Base-by-base conservation (phyloP, 768 basidiomycete genomes). In the Lentinula raphanica region DNA sequence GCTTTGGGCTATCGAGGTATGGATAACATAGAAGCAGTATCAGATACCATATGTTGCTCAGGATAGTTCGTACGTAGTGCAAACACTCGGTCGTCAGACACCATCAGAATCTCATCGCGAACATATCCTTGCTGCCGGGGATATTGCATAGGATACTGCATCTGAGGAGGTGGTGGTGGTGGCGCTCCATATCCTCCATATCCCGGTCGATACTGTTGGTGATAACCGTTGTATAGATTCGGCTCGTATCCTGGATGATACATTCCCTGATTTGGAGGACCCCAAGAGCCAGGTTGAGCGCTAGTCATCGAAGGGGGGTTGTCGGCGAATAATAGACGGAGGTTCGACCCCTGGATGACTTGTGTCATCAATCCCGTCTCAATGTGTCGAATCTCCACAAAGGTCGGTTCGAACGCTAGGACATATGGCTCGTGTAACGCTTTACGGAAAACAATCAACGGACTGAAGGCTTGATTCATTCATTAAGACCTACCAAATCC, bases 371-470 rank as follows among this genome's bases (percentile, higher is more conserved):
- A 74, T 11, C 97, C 94, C 1, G 89, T 94, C 67, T 96, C 93
- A 57, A 99, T 93, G 68, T 98, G 91, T 29, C 94, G 87, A 49
- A 99, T 88, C 72, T 99, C 97, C 65, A 98, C 89, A 68, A 99
- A 99, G 0, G 89, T 88, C 5, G 94, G 89, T 68, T 98, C 97
- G 68, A 99, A 95, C 0, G 96, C 97, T 50, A 99, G 78, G 27
- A 98, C 92, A 70, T 94, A 99, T 1, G 97, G 96, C 73, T 94
- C 95, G 67, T 94, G 92, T 12, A 98, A 82, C 1, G 96, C 96
- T 98, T 67, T 17, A 59, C n/a, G n/a, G n/a, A 51, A 23, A 6
- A n/a, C 1, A 29, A 21, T 44, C 12, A 40, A 29, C 23, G 11
- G 15, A 17, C 27, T 21, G 25, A 56, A 5, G 23, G 28, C 9